Evolutionary conservation across 2,329 filamentous ascomycete species (phyloP), one percentile per base, ranked within the genome.

Genomic region (Ascochyta viciae-villosae): DNA sequence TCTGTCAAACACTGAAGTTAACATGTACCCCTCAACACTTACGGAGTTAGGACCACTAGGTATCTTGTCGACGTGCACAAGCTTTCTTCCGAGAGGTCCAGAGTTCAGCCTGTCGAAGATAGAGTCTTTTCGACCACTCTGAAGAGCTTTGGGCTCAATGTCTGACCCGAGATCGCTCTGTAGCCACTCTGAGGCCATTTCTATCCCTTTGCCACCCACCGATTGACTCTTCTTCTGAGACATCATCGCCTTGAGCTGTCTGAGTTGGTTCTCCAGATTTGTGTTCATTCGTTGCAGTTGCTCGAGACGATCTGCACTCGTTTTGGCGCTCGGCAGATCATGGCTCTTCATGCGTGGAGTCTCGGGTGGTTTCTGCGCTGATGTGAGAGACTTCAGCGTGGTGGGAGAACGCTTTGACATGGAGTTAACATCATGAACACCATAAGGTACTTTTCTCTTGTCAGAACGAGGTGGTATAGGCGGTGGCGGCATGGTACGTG

Each of bases 11-110:
- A 2, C 15, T 1, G 23, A 38, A 4, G 27, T 27, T 12, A 39
- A 24, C 12, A 6, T 37, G 13, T 16, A 6, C n/a, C 31, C 40
- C 9, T 46, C 42, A 16, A 31, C n/a, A n/a, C 35, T n/a, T 31
- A 47, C 23, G 1, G 47, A 50, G 24, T 38, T 16, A 1, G 42
- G 23, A 16, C 53, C 47, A 10, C 29, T 27, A 1, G 53, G 47
- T 22, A 51, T 47, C 12, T 35, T 56, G 26, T 56, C 53, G 3
- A 16, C 19, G 9, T 56, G 47, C 10, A 39, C 23, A 15, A 51
- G 33, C 31, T 47, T 51, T 24, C 42, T 31, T n/a, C 27, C 37
- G 10, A 46, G 9, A 10, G 47, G 33, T 12, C 29, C 37, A 12
- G 6, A 45, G 1, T 26, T 26, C 22, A 8, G 6, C 8, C 41